Evolutionary conservation across 2,329 filamentous ascomycete species (phyloP).

Genomic region (Colletotrichum eremochloae): DNA sequence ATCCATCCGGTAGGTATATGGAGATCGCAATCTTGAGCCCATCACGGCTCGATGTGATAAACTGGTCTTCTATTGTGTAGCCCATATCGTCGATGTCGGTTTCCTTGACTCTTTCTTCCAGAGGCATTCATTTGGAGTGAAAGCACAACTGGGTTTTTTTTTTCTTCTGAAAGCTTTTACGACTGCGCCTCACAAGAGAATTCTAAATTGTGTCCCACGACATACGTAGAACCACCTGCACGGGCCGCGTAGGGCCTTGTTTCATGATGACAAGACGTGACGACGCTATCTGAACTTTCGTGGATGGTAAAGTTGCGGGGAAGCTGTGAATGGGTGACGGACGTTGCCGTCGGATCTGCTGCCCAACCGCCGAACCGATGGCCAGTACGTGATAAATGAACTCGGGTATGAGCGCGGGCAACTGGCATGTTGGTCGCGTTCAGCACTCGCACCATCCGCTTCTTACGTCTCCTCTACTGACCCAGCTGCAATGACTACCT

Average conservation of each 20-base stretch:
- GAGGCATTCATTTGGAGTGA: background rate
- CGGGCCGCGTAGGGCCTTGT: constrained; percentile 13
- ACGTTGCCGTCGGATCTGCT: background rate
- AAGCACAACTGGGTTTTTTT: background rate
- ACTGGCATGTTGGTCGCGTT: background rate
- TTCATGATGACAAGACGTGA: constrained; percentile 12
- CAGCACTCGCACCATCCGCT: background rate
- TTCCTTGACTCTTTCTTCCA: background rate
- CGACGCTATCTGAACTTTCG: constrained; percentile 24
- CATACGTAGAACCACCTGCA: background rate
- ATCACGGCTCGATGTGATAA: constrained; percentile 26
- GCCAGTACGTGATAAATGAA: background rate
- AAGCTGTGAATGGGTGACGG: constrained; percentile 15
- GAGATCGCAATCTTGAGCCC: constrained; percentile 26
- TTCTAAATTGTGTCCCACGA: background rate
- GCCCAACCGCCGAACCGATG: background rate
- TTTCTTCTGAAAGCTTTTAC: too few relatives aligned
- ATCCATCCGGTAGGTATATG: constrained; percentile 34
- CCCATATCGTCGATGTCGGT: constrained; percentile 10
- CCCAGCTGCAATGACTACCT: constrained; percentile 10
- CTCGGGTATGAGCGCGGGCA: background rate
- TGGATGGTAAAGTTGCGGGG: constrained; percentile 26
- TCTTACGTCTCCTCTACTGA: background rate
- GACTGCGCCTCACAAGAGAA: background rate
- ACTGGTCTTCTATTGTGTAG: constrained; percentile 32